phyloP scores from a whole-genome alignment of 306 rosid genomes.

The Alnus rubra region DNA sequence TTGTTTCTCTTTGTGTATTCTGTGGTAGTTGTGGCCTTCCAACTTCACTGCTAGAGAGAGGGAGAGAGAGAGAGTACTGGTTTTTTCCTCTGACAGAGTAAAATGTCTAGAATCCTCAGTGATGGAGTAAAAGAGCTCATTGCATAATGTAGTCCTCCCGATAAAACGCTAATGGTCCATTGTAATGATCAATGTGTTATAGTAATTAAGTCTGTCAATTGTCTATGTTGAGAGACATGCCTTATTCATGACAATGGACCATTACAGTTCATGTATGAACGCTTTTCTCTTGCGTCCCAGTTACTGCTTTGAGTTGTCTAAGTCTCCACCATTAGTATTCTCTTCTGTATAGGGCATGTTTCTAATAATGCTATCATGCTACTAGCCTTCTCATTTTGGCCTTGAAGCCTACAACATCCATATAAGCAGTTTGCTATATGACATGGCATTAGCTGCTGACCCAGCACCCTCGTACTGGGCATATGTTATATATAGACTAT shows the following conservation, averaged over 20 bases:
- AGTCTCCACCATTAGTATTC: neutral
- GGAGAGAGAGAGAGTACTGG: neutral
- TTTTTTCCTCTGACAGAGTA: no score
- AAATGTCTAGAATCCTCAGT: neutral
- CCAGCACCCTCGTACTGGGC: neutral
- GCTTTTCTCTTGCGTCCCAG: neutral
- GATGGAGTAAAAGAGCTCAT: neutral
- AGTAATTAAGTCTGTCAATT: neutral
- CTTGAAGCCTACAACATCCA: neutral
- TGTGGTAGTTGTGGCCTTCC: constrained; percentile 13
- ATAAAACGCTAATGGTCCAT: neutral
- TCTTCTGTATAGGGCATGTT: neutral
- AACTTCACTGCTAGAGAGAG: neutral
- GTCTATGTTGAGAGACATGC: neutral
- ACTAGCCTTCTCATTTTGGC: neutral
- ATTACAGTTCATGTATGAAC: neutral
- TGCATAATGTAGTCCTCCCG: neutral
- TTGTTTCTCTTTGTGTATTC: constrained; percentile 1
- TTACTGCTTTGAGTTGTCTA: neutral
- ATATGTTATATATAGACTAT: neutral
- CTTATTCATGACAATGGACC: neutral
- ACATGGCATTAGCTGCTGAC: neutral
- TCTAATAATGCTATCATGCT: neutral
- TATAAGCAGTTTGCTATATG: neutral
- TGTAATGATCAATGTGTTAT: neutral